Base-by-base conservation (phyloP, 495 filamentous ascomycete species). In the Halenospora varia region DNA sequence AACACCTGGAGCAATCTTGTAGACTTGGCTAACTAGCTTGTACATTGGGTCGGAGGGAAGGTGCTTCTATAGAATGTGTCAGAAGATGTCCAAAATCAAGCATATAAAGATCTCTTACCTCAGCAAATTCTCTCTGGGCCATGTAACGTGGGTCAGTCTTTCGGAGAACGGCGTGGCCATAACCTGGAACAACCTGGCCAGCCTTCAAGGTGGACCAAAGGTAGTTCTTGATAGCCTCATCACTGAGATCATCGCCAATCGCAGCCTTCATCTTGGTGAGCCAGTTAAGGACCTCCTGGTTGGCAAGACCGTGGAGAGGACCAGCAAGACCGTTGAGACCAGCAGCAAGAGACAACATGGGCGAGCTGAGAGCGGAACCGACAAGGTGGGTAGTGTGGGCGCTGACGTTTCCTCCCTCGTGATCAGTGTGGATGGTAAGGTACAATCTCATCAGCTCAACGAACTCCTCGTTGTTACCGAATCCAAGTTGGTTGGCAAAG, bases 281-380 rank as follows among this genome's bases (percentile, higher is more conserved):
- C 95, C 95, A 98, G 80, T 91, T 91, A 61, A 98, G 85, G 61
- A 98, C 94, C 77, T 98, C 94, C 79, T 98, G 94, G 84, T 97
- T 97, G 73, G 94, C 94, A 68, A 98, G 85, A 78, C 94, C 94
- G 82, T 98, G 94, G 44, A 98, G 91, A 66, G 94, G 94, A 67
- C 94, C 94, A 68, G 94, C 94, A 62, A 98, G 86, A 78, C 94
- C 94, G 75, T 98, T 94, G 48, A 98, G 84, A 78, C 94, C 94
- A 70, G 94, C 94, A 66, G 95, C 84, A 58, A 97, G 83, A 18
- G 94, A 97, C 56, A 98, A 87, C 85, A 93, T 92, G 53, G 94
- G 92, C 56, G 95, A 97, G 85, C 89, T 95, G 66, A 98, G 86
- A 71, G 94, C 93, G 70, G 86, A 91, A 72, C 94, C 94, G 68